Evolutionary conservation across 257 asterid species (phyloP).

Genomic region (Cordia subcordata): DNA sequence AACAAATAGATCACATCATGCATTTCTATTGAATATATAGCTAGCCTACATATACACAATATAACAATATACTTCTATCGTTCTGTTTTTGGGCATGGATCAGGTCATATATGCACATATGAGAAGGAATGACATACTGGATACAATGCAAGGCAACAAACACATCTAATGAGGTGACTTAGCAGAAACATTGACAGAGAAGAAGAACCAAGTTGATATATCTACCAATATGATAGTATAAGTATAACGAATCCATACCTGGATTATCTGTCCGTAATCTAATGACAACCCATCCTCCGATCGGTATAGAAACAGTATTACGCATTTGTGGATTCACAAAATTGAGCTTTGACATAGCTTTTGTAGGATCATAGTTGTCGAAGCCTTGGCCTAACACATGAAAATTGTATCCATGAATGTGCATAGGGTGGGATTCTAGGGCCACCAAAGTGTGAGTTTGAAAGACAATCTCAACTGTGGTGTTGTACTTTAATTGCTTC

Average conservation of each 20-base stretch:
- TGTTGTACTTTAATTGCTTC: not conserved
- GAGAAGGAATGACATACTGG: no score
- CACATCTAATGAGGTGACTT: not conserved
- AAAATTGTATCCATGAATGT: slow-evolving; percentile 1
- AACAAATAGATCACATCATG: no score
- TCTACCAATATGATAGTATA: no score
- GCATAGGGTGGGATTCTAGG: not conserved
- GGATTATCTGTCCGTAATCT: slow-evolving; percentile 3
- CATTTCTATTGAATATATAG: no score
- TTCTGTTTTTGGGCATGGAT: no score
- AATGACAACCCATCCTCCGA: not conserved
- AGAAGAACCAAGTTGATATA: not conserved
- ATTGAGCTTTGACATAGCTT: not conserved
- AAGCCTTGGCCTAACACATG: slow-evolving; percentile 1
- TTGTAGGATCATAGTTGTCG: not conserved
- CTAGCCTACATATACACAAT: no score
- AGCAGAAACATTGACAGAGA: not conserved
- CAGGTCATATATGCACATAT: no score
- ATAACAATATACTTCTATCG: no score
- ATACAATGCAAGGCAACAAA: no score
- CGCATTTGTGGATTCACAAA: not conserved
- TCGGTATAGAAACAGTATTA: not conserved
- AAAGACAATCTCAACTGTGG: not conserved
- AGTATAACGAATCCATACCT: not conserved
- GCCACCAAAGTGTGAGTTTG: not conserved